Evolutionary conservation across 2,329 filamentous ascomycete species (phyloP), one percentile per base, ranked within the genome.

Genomic region (Boeremia exigua): DNA sequence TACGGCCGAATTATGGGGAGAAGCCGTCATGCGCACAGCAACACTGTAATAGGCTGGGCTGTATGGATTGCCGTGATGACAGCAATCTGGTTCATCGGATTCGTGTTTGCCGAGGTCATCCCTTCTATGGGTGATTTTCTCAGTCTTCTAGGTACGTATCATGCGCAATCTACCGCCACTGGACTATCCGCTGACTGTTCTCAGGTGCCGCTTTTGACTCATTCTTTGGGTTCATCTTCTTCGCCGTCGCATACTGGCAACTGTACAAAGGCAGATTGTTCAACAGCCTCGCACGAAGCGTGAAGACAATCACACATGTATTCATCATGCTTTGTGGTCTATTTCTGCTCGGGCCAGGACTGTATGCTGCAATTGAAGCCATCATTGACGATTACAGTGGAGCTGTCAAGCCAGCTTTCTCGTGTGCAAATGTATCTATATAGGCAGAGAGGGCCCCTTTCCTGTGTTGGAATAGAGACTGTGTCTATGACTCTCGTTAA

Each of bases 161-260:
- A 1, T 15, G n/a, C 14, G 8, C 14, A 6, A 11, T 11, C 10
- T 11, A 40, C 6, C 9, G 10, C 2, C 11, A 2, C 12, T 27
- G 23, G 91, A 91, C 55, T 80, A 83, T 55, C 74, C 19, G 5
- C 32, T 50, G 10, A 44, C 30, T 86, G 4, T 80, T 91, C 57
- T 89, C 91, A 86, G 89, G 87, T 12, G 91, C 91, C 1, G 83
- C 96, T 1, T 96, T 96, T 69, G 91, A 96, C 77, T 93, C 89
- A 49, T 93, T 92, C 82, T 93, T 93, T 67, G 93, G 93, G 23
- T 96, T 96, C 80, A 96, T 96, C 72, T 96, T 96, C 80, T 96
- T 90, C 88, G 90, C 88, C 9, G 83, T 91, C 1, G 90, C 90
- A 1, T 93, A 91, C 70, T 84, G 92, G 69, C 84, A 89, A 49